Evolutionary conservation across 164 flowering plant species (phyloP), one percentile per base, ranked within the genome.

Genomic region (Paratinospora sagittata): DNA sequence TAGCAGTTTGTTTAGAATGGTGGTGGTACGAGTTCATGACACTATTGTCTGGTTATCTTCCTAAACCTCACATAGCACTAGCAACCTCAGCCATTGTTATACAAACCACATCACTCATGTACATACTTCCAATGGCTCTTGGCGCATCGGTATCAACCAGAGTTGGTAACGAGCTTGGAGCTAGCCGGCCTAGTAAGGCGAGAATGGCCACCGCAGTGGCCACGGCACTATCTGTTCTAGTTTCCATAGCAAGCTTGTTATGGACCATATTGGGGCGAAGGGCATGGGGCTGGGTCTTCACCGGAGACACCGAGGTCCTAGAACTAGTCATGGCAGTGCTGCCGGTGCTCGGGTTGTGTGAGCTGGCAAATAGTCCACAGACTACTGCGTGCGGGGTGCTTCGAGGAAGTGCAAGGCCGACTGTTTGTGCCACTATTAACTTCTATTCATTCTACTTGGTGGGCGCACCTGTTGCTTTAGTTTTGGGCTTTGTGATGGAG

Each of bases 21-120:
- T 94, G 98, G 98, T 94, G 98, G 98, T 94, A 94, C 71, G 98
- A 94, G 78, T 70, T 94, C 77, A 89, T 92, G 97, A 92, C 92
- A 6, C 79, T 92, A 43, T 75, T 86, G 1, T 87, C 97, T 0
- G 98, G 98, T 0, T 94, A 92, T 63, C 87, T 94, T 0, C 24
- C 63, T 0, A 74, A 83, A 6, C 98, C 98, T 3, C 78, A 70
- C 0, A 81, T 82, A 0, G 80, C 96, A 0, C 82, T 94, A 0
- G 97, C 97, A 8, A 79, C 95, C 4, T 78, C 97, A 0, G 98
- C 91, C 5, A 88, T 94, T 13, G 90, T 94, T 8, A 94, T 94
- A 49, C 98, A 94, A 78, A 92, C 98, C 30, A 94, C 98, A 0
- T 90, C 98, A 0, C 89, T 94, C 67, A 78, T 94, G 89, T 94